phyloP scores from a whole-genome alignment of 768 basidiomycete genomes.

The Termitomyces sp. region DNA sequence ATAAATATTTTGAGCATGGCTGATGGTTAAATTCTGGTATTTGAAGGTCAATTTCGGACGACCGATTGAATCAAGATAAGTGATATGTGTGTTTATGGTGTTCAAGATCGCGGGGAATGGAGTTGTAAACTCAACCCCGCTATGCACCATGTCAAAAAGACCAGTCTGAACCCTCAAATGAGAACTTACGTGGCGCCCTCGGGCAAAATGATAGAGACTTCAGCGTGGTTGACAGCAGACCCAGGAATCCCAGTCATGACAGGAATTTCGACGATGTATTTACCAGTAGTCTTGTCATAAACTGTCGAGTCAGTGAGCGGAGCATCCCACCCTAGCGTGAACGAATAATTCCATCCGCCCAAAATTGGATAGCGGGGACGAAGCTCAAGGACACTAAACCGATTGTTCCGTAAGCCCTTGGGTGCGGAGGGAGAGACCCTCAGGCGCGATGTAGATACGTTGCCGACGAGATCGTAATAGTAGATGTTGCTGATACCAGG shows the following conservation, averaged over 20 bases:
- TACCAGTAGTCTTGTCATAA: constrained; percentile 56
- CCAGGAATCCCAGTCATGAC: constrained; percentile 80
- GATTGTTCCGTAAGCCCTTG: constrained; percentile 44
- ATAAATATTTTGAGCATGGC: constrained; percentile 75
- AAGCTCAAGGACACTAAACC: constrained; percentile 72
- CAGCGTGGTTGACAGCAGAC: constrained; percentile 74
- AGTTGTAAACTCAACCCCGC: constrained; percentile 68
- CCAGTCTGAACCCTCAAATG: background rate
- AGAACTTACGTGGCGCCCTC: constrained; percentile 89
- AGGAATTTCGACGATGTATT: constrained; percentile 75
- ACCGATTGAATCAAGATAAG: constrained; percentile 90
- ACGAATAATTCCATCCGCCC: constrained; percentile 97
- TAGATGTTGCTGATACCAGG: constrained; percentile 77
- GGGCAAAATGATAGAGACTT: constrained; percentile 77
- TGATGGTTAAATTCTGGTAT: constrained; percentile 72
- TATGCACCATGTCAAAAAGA: constrained; percentile 24
- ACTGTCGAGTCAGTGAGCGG: constrained; percentile 68
- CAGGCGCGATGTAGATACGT: constrained; percentile 91
- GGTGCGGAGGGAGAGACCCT: constrained; percentile 61
- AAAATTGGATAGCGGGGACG: constrained; percentile 88
- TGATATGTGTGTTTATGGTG: constrained; percentile 60
- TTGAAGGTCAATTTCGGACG: constrained; percentile 72
- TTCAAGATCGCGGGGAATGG: constrained; percentile 75
- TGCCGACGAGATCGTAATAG: constrained; percentile 90
- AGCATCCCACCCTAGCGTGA: constrained; percentile 93